phyloP scores from a whole-genome alignment of 768 basidiomycete genomes.

The Dioszegia aurantiaca region DNA sequence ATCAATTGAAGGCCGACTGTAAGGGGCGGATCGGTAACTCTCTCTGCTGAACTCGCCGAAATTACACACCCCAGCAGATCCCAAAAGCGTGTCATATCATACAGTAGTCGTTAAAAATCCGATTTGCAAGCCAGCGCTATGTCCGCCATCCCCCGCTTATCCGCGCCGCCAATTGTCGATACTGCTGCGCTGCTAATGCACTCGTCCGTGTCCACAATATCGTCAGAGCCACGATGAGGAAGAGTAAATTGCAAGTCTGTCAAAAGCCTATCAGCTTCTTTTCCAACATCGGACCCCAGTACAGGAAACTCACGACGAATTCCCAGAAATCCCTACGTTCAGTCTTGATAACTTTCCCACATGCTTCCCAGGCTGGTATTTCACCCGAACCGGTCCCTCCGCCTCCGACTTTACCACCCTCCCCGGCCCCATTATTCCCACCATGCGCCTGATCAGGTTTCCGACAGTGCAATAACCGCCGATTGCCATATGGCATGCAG shows the following conservation, averaged over 20 bases:
- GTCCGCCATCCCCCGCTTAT: constrained; percentile 57
- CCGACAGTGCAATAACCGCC: constrained; percentile 78
- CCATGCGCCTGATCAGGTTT: constrained; percentile 5
- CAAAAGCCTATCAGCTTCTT: not conserved
- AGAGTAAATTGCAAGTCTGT: constrained; percentile 62
- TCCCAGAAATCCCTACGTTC: constrained; percentile 88
- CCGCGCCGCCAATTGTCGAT: constrained; percentile 76
- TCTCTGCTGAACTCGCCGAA: too few relatives aligned
- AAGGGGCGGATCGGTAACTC: too few relatives aligned
- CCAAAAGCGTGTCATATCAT: too few relatives aligned
- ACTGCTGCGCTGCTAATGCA: constrained; percentile 68
- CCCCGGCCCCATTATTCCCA: not conserved
- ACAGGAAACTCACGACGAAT: constrained; percentile 69
- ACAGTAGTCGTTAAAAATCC: too few relatives aligned
- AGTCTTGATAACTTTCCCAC: constrained; percentile 74
- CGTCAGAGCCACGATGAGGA: constrained; percentile 65
- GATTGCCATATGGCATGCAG: constrained; percentile 93
- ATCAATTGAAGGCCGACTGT: too few relatives aligned
- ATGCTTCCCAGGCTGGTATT: constrained; percentile 85
- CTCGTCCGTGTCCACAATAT: constrained; percentile 69
- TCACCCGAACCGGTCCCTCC: constrained; percentile 51
- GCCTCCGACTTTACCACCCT: not conserved
- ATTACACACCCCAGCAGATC: too few relatives aligned
- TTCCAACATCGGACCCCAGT: too few relatives aligned
- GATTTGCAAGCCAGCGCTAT: not conserved